Evolutionary conservation across 805 yeast species (phyloP).

Genomic region (Wilhelminamyces savonicus): DNA sequence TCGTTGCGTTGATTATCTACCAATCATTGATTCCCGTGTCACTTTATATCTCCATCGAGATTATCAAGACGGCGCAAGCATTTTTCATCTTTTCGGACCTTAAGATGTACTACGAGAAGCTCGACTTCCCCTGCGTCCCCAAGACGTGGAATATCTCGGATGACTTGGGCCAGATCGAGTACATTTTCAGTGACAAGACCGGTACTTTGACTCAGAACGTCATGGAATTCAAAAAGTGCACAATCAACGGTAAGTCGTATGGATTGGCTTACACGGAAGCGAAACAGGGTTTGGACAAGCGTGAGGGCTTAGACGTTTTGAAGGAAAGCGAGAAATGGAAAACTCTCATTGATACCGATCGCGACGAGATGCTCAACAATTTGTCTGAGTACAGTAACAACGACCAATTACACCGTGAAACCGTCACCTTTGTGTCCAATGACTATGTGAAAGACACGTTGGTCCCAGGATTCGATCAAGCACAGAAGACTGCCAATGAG

Average conservation of each 20-base stretch:
- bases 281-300: conserved; percentile 60
- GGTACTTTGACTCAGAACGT: conserved; percentile 80
- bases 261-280: conserved; percentile 79
- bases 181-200: conserved; percentile 76
- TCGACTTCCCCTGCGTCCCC: conserved; percentile 75
- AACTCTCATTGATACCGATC: conserved; percentile 36
- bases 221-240: conserved; percentile 77
- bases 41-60: conserved; percentile 70
- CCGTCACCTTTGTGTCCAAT: conserved; percentile 56
- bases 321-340: conserved; percentile 39
- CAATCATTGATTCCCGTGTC: conserved; percentile 80
- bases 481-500: conserved; percentile 44
- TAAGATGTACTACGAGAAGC: conserved; percentile 59
- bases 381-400: conserved; percentile 29
- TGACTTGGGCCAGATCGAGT: conserved; percentile 80
- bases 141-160: conserved; percentile 81
- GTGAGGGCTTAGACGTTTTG: conserved; percentile 57
- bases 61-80: conserved; percentile 72
- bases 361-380: conserved; percentile 39
- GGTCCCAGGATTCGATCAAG: conserved; percentile 19
- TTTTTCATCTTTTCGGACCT: conserved; percentile 66
- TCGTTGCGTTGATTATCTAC: conserved; percentile 66
- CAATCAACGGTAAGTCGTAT: conserved; percentile 60
- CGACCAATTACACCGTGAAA: conserved; percentile 35
- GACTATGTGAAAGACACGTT: conserved; percentile 51